These are phyloP conservation scores for Gentiana straminea DNA, from an alignment of 257 asterid species.

Conservation along the genomic window DNA sequence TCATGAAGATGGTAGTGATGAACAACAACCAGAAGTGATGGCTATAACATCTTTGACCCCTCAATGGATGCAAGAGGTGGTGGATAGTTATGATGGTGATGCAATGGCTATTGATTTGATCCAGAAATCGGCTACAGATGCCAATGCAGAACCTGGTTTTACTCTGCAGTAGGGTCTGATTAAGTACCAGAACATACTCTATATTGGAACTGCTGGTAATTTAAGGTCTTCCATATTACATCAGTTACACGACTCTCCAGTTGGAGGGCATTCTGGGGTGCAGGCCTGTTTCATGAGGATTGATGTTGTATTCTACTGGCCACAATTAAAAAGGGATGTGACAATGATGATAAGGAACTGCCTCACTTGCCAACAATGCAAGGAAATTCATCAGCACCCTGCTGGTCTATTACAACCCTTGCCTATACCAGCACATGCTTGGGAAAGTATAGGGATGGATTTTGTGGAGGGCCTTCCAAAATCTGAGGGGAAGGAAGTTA, in stretches of 20 bases:
- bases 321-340: not conserved
- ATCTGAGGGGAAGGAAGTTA: not conserved
- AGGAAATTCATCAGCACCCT: not conserved
- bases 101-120: not conserved
- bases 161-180: not conserved
- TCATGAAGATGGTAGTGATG: too few species aligned
- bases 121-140: not conserved
- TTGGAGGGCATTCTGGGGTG: not conserved
- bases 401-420: conserved; percentile 2
- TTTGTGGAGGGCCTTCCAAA: not conserved
- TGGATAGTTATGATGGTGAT: not conserved
- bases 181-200: not conserved
- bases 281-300: not conserved
- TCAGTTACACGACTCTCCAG: not conserved
- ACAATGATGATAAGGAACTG: not conserved
- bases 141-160: not conserved
- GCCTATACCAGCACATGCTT: not conserved
- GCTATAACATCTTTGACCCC: not conserved
- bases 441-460: not conserved
- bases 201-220: not conserved
- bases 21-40: not conserved
- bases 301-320: not conserved
- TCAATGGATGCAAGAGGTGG: not conserved
- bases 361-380: not conserved
- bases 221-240: not conserved